These are phyloP conservation scores for Cladorrhinum sp. DNA, from an alignment of 2,329 filamentous ascomycete genomes.

Conservation along the genomic window DNA sequence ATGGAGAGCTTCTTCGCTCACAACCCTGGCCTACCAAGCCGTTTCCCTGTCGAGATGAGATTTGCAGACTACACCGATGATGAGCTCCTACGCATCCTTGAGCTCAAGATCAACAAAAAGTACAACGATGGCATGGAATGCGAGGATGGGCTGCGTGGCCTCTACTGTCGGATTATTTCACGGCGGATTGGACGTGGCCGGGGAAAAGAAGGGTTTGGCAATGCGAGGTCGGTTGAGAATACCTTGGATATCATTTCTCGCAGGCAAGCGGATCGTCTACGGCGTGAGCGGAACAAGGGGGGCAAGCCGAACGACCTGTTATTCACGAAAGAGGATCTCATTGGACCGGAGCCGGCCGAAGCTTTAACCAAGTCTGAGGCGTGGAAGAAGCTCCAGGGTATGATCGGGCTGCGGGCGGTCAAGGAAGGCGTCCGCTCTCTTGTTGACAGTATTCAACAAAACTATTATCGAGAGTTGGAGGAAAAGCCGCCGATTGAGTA, in stretches of 20 bases:
- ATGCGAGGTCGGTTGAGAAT: slow-evolving; percentile 69
- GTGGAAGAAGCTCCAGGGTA: slow-evolving; percentile 54
- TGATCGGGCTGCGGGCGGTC: slow-evolving; percentile 60
- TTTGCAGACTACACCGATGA: slow-evolving; percentile 68
- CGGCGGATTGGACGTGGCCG: slow-evolving; percentile 60
- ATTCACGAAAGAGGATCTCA: slow-evolving; percentile 64
- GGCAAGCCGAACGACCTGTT: slow-evolving; percentile 52
- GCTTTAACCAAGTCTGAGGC: slow-evolving; percentile 51
- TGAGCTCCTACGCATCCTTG: slow-evolving; percentile 62
- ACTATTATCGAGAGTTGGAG: slow-evolving; percentile 63
- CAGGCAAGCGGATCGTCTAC: slow-evolving; percentile 58
- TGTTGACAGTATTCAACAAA: slow-evolving; percentile 58
- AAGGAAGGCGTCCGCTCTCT: slow-evolving; percentile 59
- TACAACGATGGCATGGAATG: slow-evolving; percentile 56
- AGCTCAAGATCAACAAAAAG: slow-evolving; percentile 49
- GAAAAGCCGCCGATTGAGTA: slow-evolving; percentile 59
- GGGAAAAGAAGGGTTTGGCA: slow-evolving; percentile 67
- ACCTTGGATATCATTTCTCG: slow-evolving; percentile 49
- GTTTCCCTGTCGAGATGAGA: slow-evolving; percentile 62
- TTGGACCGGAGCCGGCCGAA: slow-evolving; percentile 62
- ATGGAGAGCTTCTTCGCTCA: slow-evolving; percentile 77
- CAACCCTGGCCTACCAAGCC: slow-evolving; percentile 67
- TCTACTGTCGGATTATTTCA: slow-evolving; percentile 62
- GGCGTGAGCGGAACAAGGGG: slow-evolving; percentile 42
- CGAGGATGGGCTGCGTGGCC: slow-evolving; percentile 55